Evolutionary conservation across 495 filamentous ascomycete species (phyloP), one percentile per base, ranked within the genome.

Genomic region (Penicillium herquei): DNA sequence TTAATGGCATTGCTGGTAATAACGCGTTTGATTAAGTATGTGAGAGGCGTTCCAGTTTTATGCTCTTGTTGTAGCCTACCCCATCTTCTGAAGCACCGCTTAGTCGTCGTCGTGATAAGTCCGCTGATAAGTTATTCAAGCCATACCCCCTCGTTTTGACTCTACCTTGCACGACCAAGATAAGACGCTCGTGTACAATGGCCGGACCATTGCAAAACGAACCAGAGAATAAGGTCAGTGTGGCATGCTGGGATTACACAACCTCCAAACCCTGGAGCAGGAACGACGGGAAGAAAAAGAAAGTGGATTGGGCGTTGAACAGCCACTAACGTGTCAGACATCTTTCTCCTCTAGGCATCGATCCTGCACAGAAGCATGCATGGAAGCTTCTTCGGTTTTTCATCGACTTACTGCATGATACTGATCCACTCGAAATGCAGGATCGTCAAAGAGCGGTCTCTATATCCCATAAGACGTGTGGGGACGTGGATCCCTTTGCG

Each of bases 321-420:
- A 57, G 61, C 62, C 63, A 65, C 59, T 47, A 56, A 62, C 56
- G 54, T 63, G 62, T 63, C 55, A 49, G 56, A 37, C 47, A 32
- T 21, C 9, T 43, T 43, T 21, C 40, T 43, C 9, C 12, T 37
- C 8, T 37, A 10, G 8, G 8, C 34, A 10, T 37, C 34, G 54
- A 10, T 47, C 35, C 63, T 74, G 71, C 71, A 74, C 56, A 66
- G 71, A 76, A 76, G 68, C 54, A 55, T 73, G 68, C 67, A 68
- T 69, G 55, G 71, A 76, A 73, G 46, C 12, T 73, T 73, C 70
- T 65, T 70, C 54, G 62, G 41, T 51, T 45, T 33, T 51, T 16
- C 26, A 4, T 31, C 32, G 13, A 10, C 1, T 4, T 11, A 21
- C 37, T 50, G 13, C 35, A 39, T 14, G 31, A 7, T 17, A 37